A percentile compares a stretch with the other conserved stretches of the same genome.
phyloP scores from a whole-genome alignment of 2,329 filamentous ascomycete genomes.

The Ophiostoma australiae region DNA sequence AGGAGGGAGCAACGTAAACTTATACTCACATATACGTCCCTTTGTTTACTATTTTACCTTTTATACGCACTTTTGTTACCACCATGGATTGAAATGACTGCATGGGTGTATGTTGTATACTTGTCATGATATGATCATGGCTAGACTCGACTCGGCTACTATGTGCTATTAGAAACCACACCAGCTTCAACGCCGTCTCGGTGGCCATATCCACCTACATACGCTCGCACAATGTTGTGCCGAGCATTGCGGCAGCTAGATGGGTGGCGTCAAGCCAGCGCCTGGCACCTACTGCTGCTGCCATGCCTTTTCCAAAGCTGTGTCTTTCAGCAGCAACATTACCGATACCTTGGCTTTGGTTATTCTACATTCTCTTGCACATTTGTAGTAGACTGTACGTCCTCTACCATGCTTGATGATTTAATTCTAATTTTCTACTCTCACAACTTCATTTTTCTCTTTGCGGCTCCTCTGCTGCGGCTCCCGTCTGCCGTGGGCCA shows the following conservation, averaged over 20 bases:
- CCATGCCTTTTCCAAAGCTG: too few relatives aligned
- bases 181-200: neutral
- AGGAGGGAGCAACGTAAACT: constrained; percentile 1
- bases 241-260: neutral
- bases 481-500: constrained; percentile 1
- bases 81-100: neutral
- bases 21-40: constrained; percentile 12
- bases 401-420: neutral
- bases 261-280: neutral
- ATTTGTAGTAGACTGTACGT: too few relatives aligned
- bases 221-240: neutral
- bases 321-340: too few relatives aligned
- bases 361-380: neutral
- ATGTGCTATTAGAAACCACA: too few relatives aligned
- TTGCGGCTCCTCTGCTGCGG: constrained; percentile 10
- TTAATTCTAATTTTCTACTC: too few relatives aligned
- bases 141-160: neutral
- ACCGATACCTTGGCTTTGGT: neutral
- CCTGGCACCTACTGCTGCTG: too few relatives aligned
- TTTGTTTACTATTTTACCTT: constrained; percentile 12
- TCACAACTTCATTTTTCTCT: neutral
- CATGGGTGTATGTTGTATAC: too few relatives aligned
- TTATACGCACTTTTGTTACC: neutral
- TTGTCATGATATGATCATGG: too few relatives aligned
- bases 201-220: neutral